A percentile compares a stretch with the other conserved stretches of the same genome.
Conservation (phyloP, 108 stramenopile genomes). For the Bacterosira constricta region DNA sequence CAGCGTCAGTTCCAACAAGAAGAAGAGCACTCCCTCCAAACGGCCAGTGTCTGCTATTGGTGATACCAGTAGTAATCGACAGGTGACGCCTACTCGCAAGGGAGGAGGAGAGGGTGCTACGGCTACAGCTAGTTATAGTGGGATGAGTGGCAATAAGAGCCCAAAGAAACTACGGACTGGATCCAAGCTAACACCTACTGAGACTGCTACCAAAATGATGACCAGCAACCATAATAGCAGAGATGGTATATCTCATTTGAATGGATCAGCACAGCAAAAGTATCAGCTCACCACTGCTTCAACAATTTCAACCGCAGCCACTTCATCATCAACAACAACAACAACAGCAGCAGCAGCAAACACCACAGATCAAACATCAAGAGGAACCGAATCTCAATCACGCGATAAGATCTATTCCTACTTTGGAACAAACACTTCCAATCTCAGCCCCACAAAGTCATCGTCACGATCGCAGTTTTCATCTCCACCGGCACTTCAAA, state of each 20-base stretch:
- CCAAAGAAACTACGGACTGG: too few species aligned
- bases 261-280: too few species aligned
- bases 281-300: too few species aligned
- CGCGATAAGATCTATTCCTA: constrained; percentile 21
- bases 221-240: too few species aligned
- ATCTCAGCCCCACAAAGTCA: too few species aligned
- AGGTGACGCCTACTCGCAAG: background rate
- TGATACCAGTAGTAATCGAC: background rate
- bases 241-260: too few species aligned
- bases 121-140: too few species aligned
- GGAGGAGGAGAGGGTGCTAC: background rate
- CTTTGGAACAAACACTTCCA: constrained; percentile 6
- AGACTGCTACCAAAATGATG: too few species aligned
- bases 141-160: background rate
- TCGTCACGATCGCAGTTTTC: background rate
- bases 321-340: background rate
- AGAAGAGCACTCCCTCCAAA: constrained; percentile 48
- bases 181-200: too few species aligned
- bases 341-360: background rate
- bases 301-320: background rate
- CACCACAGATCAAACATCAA: too few species aligned
- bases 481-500: constrained; percentile 17
- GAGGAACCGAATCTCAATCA: constrained; percentile 26
- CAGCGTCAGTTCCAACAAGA: too few species aligned
- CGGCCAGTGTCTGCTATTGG: constrained; percentile 37